Evolutionary conservation across 1,139 yeast genomes (phyloP), one percentile per base, ranked within the genome.

Genomic region (Suhomyces anneliseae): DNA sequence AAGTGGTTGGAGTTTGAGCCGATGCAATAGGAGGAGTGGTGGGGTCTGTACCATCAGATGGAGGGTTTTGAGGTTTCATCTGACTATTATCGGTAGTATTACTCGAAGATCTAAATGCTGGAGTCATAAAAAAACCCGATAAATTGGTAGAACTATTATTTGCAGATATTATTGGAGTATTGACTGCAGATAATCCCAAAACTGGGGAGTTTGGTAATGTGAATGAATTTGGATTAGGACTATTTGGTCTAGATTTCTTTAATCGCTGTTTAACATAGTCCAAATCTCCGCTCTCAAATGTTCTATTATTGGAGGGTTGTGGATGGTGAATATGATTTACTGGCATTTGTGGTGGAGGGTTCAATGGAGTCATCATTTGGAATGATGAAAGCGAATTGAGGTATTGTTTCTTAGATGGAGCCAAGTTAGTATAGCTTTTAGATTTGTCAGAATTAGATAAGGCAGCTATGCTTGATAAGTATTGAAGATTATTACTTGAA

Each of bases 211-310:
- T 80, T 14, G 86, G 81, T 32, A 75, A 57, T 1, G 83, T 78
- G 42, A 90, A 92, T 6, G 55, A 49, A 31, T 52, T 45, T 9
- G 52, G 56, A 38, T 54, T 54, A 5, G 67, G 67, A n/a, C 92
- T 84, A 61, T 82, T 86, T 36, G 95, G 95, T 53, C 95, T 71
- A 41, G 93, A 84, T 57, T 79, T 81, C 60, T 86, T 85, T 43
- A 82, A 69, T 44, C 83, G 73, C 59, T 76, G 76, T 61, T 72
- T 66, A 51, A 79, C 70, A 56, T 73, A 73, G 49, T 77, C 80
- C 53, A 63, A 46, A 54, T 79, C 82, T 37, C 77, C 70, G 34
- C 72, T 76, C 50, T 72, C 72, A 15, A 69, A 51, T 12, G 74
- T 72, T 27, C 44, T 42, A 14, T 43, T 40, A 26, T 37, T 43